A percentile compares a stretch with the other conserved stretches of the same genome.
phyloP scores from a whole-genome alignment of 306 rosid species.

The Hylodesmum podocarpum region DNA sequence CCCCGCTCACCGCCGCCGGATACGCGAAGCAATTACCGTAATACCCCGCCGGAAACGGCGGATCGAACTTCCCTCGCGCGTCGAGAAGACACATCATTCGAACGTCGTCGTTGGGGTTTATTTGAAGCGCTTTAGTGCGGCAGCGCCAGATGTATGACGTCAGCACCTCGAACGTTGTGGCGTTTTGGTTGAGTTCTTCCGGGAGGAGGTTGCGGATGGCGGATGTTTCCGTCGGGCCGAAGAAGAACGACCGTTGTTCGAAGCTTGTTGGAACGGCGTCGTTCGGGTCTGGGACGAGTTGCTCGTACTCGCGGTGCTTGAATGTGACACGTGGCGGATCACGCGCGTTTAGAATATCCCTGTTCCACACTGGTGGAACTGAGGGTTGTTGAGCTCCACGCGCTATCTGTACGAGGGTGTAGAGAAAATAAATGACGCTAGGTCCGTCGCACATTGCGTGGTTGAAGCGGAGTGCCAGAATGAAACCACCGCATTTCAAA shows the following conservation, averaged over 20 bases:
- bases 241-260: slow-evolving; percentile 8
- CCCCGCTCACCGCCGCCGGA: not conserved
- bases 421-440: not conserved
- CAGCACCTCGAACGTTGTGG: not conserved
- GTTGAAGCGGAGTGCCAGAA: not conserved
- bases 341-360: not conserved
- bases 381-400: not conserved
- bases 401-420: not conserved
- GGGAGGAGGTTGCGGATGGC: slow-evolving; percentile 2
- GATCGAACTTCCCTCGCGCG: not conserved
- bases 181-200: not conserved
- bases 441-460: not conserved
- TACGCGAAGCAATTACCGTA: slow-evolving; percentile 10
- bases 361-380: not conserved
- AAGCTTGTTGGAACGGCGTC: not conserved
- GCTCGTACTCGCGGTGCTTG: slow-evolving; percentile 13
- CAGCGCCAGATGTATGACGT: slow-evolving; percentile 18
- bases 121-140: not conserved
- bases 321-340: slow-evolving; percentile 19
- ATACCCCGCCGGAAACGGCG: not conserved
- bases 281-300: not conserved
- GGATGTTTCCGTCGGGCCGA: not conserved
- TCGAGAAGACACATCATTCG: slow-evolving; percentile 5
- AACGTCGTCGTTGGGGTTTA: not conserved
- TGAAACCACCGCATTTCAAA: slow-evolving; percentile 23